A percentile compares a stretch with the other conserved stretches of the same genome.
phyloP scores from a whole-genome alignment of 73 alveolate species.

The Paramecium octaurelia region DNA sequence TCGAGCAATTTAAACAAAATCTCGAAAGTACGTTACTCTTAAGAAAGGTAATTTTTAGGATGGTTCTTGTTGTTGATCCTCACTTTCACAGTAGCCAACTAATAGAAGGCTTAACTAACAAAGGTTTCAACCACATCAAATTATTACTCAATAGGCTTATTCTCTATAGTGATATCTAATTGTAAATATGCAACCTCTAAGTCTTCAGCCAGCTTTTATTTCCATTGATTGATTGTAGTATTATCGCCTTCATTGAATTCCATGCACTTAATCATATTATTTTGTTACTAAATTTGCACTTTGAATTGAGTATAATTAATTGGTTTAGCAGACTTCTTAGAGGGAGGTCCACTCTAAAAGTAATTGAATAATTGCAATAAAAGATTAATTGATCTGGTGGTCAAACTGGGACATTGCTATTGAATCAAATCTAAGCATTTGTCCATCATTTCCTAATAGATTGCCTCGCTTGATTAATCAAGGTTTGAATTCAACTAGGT shows the following conservation, averaged over 20 bases:
- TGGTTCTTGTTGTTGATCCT: neutral
- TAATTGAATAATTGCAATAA: neutral
- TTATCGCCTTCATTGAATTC: slow-evolving; percentile 22
- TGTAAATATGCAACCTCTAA: neutral
- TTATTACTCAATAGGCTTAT: neutral
- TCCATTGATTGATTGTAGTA: slow-evolving; percentile 21
- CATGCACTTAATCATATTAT: neutral
- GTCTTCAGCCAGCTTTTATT: slow-evolving; percentile 28
- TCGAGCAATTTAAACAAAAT: neutral
- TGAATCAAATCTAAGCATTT: slow-evolving; percentile 21
- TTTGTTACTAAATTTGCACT: neutral
- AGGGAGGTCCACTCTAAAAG: slow-evolving; percentile 17
- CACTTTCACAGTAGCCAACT: neutral
- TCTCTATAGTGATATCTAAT: neutral
- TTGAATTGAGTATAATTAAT: neutral
- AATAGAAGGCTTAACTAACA: neutral
- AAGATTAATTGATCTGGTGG: neutral
- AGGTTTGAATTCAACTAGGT: neutral
- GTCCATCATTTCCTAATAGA: slow-evolving; percentile 37
- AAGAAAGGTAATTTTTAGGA: slow-evolving; percentile 30
- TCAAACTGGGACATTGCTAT: slow-evolving; percentile 12
- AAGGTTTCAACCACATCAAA: neutral
- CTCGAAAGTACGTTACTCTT: slow-evolving; percentile 5
- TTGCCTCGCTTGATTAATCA: neutral
- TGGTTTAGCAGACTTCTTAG: neutral